A percentile compares a stretch with the other conserved stretches of the same genome.
These are phyloP conservation scores for Pseudoturritis turrita DNA, from an alignment of 345 rosid genomes.

Conservation along the genomic window DNA sequence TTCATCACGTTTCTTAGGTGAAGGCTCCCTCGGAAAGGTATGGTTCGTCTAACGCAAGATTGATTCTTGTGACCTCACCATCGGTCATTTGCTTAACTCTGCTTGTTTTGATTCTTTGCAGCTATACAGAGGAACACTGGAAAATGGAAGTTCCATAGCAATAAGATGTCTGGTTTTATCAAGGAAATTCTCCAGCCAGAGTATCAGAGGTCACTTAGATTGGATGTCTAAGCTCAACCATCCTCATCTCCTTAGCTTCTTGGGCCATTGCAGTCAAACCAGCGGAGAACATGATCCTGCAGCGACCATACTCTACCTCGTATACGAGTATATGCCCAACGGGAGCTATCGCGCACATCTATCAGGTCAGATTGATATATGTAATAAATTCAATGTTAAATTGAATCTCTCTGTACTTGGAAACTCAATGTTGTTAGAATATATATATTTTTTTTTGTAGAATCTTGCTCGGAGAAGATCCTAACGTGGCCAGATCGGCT, in stretches of 20 bases:
- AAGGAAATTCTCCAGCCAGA: constrained; percentile 69
- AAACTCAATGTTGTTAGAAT: neutral
- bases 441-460: constrained; percentile 38
- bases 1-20: constrained; percentile 62
- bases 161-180: constrained; percentile 53
- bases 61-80: constrained; percentile 4
- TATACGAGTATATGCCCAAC: constrained; percentile 66
- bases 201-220: constrained; percentile 64
- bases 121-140: constrained; percentile 83
- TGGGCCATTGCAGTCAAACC: constrained; percentile 77
- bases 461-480: constrained; percentile 59
- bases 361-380: constrained; percentile 52
- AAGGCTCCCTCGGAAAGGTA: constrained; percentile 92
- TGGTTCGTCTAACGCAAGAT: neutral
- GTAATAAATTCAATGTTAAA: neutral
- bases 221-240: constrained; percentile 84
- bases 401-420: neutral
- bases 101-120: constrained; percentile 33
- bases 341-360: constrained; percentile 68
- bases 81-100: constrained; percentile 1
- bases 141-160: constrained; percentile 65
- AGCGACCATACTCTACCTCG: constrained; percentile 53
- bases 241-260: constrained; percentile 76
- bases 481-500: constrained; percentile 84
- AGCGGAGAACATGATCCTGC: constrained; percentile 44